phyloP scores from a whole-genome alignment of 768 basidiomycete genomes.

The Tulasnella calospora region DNA sequence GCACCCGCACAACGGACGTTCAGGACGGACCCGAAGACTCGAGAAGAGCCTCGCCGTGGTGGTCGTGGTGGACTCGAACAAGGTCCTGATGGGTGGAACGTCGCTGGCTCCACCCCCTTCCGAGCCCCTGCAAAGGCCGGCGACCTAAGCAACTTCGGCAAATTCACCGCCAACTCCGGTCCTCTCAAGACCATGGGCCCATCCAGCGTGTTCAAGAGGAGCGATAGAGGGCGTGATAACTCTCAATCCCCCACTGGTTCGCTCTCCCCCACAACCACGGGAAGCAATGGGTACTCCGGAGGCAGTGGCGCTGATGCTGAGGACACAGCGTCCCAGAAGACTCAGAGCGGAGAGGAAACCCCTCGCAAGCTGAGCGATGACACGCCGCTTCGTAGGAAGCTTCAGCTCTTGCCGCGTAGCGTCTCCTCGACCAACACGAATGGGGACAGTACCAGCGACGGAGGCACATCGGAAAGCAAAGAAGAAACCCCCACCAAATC shows the following conservation, averaged over 20 bases:
- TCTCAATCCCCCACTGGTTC: slow-evolving; percentile 37
- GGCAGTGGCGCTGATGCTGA: slow-evolving; percentile 45
- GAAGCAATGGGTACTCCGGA: slow-evolving; percentile 77
- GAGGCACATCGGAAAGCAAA: slow-evolving; percentile 40
- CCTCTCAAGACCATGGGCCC: slow-evolving; percentile 76
- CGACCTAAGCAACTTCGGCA: slow-evolving; percentile 82
- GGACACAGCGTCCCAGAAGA: slow-evolving; percentile 38
- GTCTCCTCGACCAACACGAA: slow-evolving; percentile 54
- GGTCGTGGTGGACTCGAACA: slow-evolving; percentile 50
- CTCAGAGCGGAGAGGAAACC: slow-evolving; percentile 45
- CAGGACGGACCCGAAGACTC: slow-evolving; percentile 73
- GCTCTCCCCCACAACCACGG: slow-evolving; percentile 70
- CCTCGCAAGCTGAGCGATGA: slow-evolving; percentile 48
- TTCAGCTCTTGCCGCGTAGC: slow-evolving; percentile 70
- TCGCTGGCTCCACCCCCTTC: slow-evolving; percentile 46
- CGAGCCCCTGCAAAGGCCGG: slow-evolving; percentile 72
- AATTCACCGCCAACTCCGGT: slow-evolving; percentile 59
- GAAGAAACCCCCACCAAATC: slow-evolving; percentile 35
- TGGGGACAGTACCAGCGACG: slow-evolving; percentile 48
- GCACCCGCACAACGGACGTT: slow-evolving; percentile 31
- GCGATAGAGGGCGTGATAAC: slow-evolving; percentile 52
- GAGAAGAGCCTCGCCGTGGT: slow-evolving; percentile 85
- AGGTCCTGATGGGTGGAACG: slow-evolving; percentile 81
- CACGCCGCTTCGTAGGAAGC: slow-evolving; percentile 56
- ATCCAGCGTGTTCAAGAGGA: slow-evolving; percentile 73